Conservation (phyloP, 2,329 filamentous ascomycete species). For the Colletotrichum spaethianum region DNA sequence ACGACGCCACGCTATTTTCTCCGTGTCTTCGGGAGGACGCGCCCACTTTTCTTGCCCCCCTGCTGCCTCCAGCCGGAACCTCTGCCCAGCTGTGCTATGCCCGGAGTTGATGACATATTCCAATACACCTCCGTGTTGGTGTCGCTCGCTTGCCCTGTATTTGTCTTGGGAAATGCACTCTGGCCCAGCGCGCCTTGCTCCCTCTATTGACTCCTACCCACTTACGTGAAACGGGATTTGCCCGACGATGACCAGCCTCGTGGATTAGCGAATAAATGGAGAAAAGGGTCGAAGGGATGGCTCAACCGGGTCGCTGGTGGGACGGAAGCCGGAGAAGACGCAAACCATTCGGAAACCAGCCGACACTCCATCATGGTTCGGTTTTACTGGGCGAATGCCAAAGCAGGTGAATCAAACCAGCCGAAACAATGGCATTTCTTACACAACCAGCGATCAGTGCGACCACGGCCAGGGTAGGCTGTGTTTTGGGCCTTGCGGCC, state of each 20-base stretch:
- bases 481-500: slow-evolving; percentile 25
- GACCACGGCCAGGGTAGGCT: slow-evolving; percentile 4
- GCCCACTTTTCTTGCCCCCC: slow-evolving; percentile 36
- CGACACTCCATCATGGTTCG: slow-evolving; percentile 14
- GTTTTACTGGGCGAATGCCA: slow-evolving; percentile 14
- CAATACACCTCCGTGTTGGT: slow-evolving; percentile 39
- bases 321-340: slow-evolving; percentile 11
- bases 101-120: slow-evolving; percentile 40
- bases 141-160: slow-evolving; percentile 24
- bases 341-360: slow-evolving; percentile 22
- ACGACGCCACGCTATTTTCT: slow-evolving; percentile 32
- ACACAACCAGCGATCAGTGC: slow-evolving; percentile 31
- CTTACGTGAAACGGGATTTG: slow-evolving; percentile 19
- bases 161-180: slow-evolving; percentile 29
- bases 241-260: slow-evolving; percentile 5
- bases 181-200: slow-evolving; percentile 15
- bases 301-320: slow-evolving; percentile 10
- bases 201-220: not conserved
- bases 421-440: slow-evolving; percentile 36
- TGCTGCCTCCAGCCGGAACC: slow-evolving; percentile 30
- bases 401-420: slow-evolving; percentile 35
- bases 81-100: slow-evolving; percentile 28
- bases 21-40: slow-evolving; percentile 33
- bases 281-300: not conserved
- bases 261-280: not conserved